These are phyloP conservation scores for Groenewaldozyma tartarivorans DNA, from an alignment of 805 yeast genomes.

Conservation along the genomic window DNA sequence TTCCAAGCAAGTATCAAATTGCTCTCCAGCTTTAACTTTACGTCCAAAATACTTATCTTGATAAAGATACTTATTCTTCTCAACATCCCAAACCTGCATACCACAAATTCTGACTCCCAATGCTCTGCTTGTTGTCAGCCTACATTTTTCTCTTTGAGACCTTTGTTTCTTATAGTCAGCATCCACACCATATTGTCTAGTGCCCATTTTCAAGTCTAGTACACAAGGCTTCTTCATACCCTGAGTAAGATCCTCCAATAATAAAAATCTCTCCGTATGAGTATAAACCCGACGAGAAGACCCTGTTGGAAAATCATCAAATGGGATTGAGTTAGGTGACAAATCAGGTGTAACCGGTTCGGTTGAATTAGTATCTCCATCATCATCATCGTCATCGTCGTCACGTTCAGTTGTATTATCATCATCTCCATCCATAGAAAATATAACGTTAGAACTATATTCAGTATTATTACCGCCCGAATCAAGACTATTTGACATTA, in stretches of 20 bases:
- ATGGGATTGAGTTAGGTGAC: not conserved
- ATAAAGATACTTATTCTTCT: slow-evolving; percentile 41
- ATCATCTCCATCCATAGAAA: slow-evolving; percentile 14
- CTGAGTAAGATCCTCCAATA: slow-evolving; percentile 82
- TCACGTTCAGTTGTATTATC: not conserved
- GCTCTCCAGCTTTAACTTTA: slow-evolving; percentile 54
- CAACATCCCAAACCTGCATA: slow-evolving; percentile 69
- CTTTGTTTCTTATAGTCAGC: slow-evolving; percentile 61
- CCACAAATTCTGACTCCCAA: slow-evolving; percentile 95
- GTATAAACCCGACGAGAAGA: slow-evolving; percentile 25
- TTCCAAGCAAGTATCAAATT: slow-evolving; percentile 65
- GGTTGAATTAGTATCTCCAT: not conserved
- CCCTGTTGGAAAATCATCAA: not conserved
- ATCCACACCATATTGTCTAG: slow-evolving; percentile 96
- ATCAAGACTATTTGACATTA: not conserved
- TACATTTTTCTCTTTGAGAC: slow-evolving; percentile 78
- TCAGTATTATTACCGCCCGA: not conserved
- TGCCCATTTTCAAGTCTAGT: slow-evolving; percentile 93
- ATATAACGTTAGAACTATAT: slow-evolving; percentile 7
- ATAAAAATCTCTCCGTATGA: slow-evolving; percentile 67
- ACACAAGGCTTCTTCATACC: slow-evolving; percentile 84
- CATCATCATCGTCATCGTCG: not conserved
- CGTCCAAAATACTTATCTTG: slow-evolving; percentile 93
- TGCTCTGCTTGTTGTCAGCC: slow-evolving; percentile 63
- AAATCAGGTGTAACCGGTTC: slow-evolving; percentile 5